Percentiles rank a stretch among this genome's conserved stretches.
Evolutionary conservation across 306 rosid species (phyloP).

Genomic region (Erythrophleum fordii): DNA sequence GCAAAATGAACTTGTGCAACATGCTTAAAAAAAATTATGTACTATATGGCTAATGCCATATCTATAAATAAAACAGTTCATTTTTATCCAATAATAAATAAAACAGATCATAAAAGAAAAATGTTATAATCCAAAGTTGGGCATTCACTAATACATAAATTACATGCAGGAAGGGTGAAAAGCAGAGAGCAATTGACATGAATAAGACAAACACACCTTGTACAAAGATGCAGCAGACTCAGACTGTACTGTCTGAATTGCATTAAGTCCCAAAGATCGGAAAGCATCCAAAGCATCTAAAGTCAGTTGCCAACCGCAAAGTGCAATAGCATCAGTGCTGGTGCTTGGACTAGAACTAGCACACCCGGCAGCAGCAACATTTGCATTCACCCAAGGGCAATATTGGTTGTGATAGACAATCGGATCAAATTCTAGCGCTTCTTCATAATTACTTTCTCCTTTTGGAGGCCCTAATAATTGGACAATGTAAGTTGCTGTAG

Average conservation of each 20-base stretch:
- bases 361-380: slow-evolving; percentile 97
- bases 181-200: slow-evolving; percentile 4
- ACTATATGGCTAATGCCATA: slow-evolving; percentile 2
- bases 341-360: slow-evolving; percentile 57
- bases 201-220: slow-evolving; percentile 65
- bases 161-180: slow-evolving; percentile 4
- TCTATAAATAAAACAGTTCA: background rate
- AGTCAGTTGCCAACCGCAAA: slow-evolving; percentile 94
- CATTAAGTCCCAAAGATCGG: slow-evolving; percentile 69
- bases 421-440: slow-evolving; percentile 87
- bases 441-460: slow-evolving; percentile 94
- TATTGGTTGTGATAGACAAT: slow-evolving; percentile 85
- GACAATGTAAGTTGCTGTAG: slow-evolving; percentile 36
- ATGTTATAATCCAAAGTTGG: background rate
- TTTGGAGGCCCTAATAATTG: slow-evolving; percentile 74
- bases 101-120: background rate
- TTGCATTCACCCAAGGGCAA: slow-evolving; percentile 99
- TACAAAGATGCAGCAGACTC: slow-evolving; percentile 98
- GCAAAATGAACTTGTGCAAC: slow-evolving; percentile 6
- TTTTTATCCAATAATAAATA: background rate
- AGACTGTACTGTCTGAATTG: slow-evolving; percentile 76
- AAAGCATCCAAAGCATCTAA: slow-evolving; percentile 88
- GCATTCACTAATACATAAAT: background rate
- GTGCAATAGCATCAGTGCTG: slow-evolving; percentile 66
- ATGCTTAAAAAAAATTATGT: background rate